Evolutionary conservation across 257 asterid genomes (phyloP).

Genomic region (Primulina huaijiensis): DNA sequence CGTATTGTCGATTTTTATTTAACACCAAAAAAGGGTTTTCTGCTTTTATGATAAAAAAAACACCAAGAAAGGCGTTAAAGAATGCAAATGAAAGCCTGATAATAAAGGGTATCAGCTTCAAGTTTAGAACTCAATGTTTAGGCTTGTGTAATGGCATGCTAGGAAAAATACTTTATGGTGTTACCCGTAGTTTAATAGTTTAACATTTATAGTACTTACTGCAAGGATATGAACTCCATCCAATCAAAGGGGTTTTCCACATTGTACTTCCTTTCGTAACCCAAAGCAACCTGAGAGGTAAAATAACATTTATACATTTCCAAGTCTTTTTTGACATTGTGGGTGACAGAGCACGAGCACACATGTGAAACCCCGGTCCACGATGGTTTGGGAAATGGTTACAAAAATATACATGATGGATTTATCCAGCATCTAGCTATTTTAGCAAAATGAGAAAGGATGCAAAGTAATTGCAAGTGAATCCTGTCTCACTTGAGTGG

Average conservation of each 20-base stretch:
- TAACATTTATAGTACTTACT: conserved; percentile 41
- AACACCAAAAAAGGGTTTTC: too few species aligned
- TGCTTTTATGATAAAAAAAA: too few species aligned
- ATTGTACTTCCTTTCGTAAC: conserved; percentile 47
- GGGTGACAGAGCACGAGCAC: not conserved
- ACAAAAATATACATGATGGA: not conserved
- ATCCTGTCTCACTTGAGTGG: not conserved
- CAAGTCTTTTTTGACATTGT: not conserved
- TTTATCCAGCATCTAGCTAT: not conserved
- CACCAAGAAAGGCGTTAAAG: not conserved
- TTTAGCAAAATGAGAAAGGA: not conserved
- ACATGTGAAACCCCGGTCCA: not conserved
- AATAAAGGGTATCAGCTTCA: too few species aligned
- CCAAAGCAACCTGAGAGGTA: conserved; percentile 56
- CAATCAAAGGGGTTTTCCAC: conserved; percentile 77
- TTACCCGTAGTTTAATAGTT: not conserved
- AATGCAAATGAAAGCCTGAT: too few species aligned
- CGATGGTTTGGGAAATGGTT: not conserved
- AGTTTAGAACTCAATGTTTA: too few species aligned
- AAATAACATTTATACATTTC: not conserved
- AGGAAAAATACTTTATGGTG: not conserved
- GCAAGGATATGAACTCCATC: conserved; percentile 80
- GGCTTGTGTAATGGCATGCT: not conserved
- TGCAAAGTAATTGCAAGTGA: not conserved
- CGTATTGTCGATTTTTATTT: too few species aligned